Conservation (phyloP, 495 filamentous ascomycete species). For the Penicillium antarcticum region DNA sequence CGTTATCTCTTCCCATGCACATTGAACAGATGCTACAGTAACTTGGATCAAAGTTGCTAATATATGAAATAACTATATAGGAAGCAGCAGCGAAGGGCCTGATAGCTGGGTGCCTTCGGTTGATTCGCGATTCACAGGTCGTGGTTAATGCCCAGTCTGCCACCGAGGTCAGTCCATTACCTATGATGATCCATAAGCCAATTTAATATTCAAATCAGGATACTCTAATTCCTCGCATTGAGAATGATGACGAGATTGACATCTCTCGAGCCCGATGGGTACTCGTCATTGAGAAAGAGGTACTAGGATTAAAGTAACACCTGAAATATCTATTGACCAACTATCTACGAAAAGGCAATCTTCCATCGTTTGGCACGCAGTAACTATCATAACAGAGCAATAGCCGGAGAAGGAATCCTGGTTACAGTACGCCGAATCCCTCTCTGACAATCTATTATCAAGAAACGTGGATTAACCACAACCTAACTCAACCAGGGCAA, state of each 20-base stretch:
- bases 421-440: constrained; percentile 55
- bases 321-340: background rate
- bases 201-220: constrained; percentile 44
- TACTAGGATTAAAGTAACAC: constrained; percentile 17
- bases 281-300: constrained; percentile 91
- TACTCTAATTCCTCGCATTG: constrained; percentile 59
- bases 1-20: background rate
- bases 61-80: constrained; percentile 12
- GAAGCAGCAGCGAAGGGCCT: constrained; percentile 70
- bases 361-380: constrained; percentile 66
- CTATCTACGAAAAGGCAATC: constrained; percentile 58
- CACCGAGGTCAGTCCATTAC: constrained; percentile 9
- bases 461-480: background rate
- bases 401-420: constrained; percentile 58
- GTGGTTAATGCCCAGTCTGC: constrained; percentile 20
- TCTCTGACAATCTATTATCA: background rate
- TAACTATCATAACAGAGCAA: constrained; percentile 47
- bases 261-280: constrained; percentile 63
- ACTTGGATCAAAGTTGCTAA: background rate
- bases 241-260: constrained; percentile 51
- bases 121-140: constrained; percentile 26
- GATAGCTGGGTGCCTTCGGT: constrained; percentile 50
- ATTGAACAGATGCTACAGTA: background rate
- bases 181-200: background rate
- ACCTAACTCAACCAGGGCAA: constrained; percentile 53